These are phyloP conservation scores for Globisporangium middletonii DNA, from an alignment of 352 stramenopile species.

Conservation along the genomic window DNA sequence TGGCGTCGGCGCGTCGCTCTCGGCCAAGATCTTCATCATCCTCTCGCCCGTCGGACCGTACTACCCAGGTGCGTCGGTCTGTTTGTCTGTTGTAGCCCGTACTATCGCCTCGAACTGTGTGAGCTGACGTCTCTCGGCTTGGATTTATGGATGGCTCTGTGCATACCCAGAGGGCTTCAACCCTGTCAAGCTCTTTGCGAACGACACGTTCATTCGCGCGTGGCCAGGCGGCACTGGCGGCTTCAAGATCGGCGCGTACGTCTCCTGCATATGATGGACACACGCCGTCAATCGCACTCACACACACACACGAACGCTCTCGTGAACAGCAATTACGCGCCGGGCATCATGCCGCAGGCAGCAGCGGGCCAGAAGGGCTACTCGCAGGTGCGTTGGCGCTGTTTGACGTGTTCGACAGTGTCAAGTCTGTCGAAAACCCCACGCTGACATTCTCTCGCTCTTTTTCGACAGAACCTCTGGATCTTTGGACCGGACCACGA, in stretches of 20 bases:
- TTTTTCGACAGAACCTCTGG: constrained; percentile 84
- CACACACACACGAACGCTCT: background rate
- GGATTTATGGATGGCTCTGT: background rate
- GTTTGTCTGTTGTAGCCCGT: too few relatives aligned
- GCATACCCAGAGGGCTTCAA: constrained; percentile 74
- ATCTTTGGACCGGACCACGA: constrained; percentile 93
- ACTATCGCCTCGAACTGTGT: too few relatives aligned
- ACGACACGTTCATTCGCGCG: constrained; percentile 91
- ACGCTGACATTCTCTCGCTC: background rate
- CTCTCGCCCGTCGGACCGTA: constrained; percentile 96
- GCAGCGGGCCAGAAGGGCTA: constrained; percentile 84
- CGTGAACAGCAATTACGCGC: constrained; percentile 65
- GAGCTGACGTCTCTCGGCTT: background rate
- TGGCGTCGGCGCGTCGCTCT: constrained; percentile 82
- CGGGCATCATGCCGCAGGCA: constrained; percentile 90
- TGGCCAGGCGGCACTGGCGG: constrained; percentile 94
- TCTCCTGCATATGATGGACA: background rate
- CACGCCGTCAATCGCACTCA: background rate
- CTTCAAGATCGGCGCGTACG: constrained; percentile 90
- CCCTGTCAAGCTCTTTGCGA: constrained; percentile 87
- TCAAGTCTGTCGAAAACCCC: background rate
- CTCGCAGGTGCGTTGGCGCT: constrained; percentile 27
- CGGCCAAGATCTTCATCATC: constrained; percentile 95
- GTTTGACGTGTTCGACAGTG: background rate
- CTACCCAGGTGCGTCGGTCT: constrained; percentile 69